These are phyloP conservation scores for Cercospora sesami DNA, from an alignment of 2,329 filamentous ascomycete species.

Conservation along the genomic window DNA sequence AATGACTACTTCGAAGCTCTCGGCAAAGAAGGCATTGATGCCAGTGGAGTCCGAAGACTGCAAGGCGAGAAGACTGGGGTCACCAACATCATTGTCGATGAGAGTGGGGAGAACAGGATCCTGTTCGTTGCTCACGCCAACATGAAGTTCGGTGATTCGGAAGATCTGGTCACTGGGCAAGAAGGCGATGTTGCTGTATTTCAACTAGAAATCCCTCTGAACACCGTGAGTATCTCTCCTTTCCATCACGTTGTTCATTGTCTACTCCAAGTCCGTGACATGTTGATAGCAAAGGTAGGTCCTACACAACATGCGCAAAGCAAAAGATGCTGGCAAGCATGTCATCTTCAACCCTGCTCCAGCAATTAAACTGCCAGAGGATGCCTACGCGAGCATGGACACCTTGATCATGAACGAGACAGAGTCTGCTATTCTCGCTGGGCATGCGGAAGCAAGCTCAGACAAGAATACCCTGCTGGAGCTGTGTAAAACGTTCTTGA, in stretches of 20 bases:
- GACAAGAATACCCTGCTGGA: slow-evolving; percentile 42
- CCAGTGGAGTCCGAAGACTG: slow-evolving; percentile 42
- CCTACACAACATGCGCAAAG: slow-evolving; percentile 37
- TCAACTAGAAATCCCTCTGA: slow-evolving; percentile 50
- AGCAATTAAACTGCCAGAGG: slow-evolving; percentile 65
- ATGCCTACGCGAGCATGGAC: slow-evolving; percentile 66
- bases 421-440: slow-evolving; percentile 74
- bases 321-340: slow-evolving; percentile 35
- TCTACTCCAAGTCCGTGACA: slow-evolving; percentile 4
- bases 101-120: slow-evolving; percentile 52
- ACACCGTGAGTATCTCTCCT: slow-evolving; percentile 36
- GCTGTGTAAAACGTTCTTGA: slow-evolving; percentile 58
- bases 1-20: slow-evolving; percentile 45
- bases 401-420: slow-evolving; percentile 90
- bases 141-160: slow-evolving; percentile 38
- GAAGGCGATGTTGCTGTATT: slow-evolving; percentile 46
- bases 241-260: background rate
- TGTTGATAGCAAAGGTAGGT: slow-evolving; percentile 23
- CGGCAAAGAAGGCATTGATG: slow-evolving; percentile 48
- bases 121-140: slow-evolving; percentile 53
- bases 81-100: slow-evolving; percentile 51
- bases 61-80: slow-evolving; percentile 50
- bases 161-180: slow-evolving; percentile 17
- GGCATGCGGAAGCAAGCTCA: slow-evolving; percentile 39
- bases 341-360: slow-evolving; percentile 82